These are phyloP conservation scores for Venturia pyrina DNA, from an alignment of 2,329 filamentous ascomycete species.

Conservation along the genomic window DNA sequence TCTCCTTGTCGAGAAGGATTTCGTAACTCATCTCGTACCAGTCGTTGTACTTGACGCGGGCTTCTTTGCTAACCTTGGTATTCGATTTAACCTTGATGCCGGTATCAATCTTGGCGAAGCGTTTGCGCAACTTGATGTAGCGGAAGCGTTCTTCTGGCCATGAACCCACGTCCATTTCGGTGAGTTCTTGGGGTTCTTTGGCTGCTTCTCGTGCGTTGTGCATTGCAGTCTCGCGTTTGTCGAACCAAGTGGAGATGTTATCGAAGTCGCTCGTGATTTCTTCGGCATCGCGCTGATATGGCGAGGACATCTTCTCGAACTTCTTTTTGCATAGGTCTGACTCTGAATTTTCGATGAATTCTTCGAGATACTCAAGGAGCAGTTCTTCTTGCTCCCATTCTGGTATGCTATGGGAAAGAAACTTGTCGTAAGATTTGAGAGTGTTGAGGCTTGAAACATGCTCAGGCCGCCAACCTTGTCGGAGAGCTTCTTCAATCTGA, in stretches of 20 bases:
- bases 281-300: neutral
- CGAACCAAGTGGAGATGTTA: neutral
- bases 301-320: neutral
- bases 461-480: conserved; percentile 3
- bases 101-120: neutral
- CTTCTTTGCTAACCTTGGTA: neutral
- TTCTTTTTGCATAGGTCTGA: neutral
- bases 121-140: neutral
- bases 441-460: conserved; percentile 1
- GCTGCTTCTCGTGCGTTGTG: neutral
- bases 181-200: neutral
- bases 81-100: neutral
- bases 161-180: neutral
- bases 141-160: conserved; percentile 8
- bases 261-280: neutral
- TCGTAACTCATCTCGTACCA: neutral
- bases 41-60: neutral
- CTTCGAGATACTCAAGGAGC: neutral
- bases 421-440: neutral
- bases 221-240: neutral
- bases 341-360: neutral
- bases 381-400: conserved; percentile 6
- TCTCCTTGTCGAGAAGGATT: neutral
- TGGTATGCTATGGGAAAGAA: neutral
- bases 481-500: neutral